Conservation (phyloP, 495 filamentous ascomycete genomes). For the Talaromyces adpressus region DNA sequence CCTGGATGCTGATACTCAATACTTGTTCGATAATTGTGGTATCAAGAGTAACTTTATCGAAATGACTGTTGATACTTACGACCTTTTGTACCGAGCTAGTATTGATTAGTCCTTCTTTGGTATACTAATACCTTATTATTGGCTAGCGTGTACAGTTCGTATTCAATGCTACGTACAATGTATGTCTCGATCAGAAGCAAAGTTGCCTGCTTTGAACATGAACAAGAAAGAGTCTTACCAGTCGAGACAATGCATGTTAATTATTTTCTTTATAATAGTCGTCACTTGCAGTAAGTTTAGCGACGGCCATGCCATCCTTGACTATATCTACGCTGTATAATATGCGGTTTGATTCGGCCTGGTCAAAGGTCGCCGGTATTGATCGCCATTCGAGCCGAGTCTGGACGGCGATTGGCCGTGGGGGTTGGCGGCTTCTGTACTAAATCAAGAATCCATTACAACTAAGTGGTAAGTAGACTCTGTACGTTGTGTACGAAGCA, state of each 20-base stretch:
- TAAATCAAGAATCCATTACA: background rate
- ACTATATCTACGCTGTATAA: background rate
- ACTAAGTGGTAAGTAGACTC: background rate
- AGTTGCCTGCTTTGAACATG: background rate
- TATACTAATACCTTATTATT: slow-evolving; percentile 3
- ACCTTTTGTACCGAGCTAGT: background rate
- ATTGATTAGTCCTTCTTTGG: background rate
- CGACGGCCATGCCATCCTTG: background rate
- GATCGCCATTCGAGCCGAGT: background rate
- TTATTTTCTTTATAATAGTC: background rate
- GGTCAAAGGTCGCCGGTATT: background rate
- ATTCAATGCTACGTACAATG: background rate
- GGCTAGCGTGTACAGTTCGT: background rate
- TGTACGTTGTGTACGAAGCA: background rate
- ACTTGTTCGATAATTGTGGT: background rate
- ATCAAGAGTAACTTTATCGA: background rate
- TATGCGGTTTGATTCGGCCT: background rate
- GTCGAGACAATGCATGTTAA: background rate
- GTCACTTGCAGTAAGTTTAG: background rate
- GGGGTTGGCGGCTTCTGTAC: background rate
- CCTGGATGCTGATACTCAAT: background rate
- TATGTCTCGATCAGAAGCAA: background rate
- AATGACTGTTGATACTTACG: background rate
- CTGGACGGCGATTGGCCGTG: background rate
- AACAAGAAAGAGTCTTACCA: background rate